Evolutionary conservation across 345 rosid genomes (phyloP).

Genomic region (Melastoma malabathricum): DNA sequence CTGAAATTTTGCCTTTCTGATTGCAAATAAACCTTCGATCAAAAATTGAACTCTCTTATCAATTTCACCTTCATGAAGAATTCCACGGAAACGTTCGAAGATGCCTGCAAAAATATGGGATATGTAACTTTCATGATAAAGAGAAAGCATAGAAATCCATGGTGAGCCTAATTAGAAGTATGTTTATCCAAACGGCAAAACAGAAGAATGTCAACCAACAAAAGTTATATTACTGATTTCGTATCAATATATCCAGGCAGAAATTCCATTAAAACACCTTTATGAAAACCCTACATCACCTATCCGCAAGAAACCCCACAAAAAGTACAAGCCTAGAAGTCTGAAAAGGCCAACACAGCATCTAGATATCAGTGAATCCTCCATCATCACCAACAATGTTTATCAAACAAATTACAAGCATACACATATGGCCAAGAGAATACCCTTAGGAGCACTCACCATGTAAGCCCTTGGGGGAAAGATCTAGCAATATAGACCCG

Average conservation of each 20-base stretch:
- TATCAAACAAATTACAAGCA: neutral
- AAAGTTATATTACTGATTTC: too few species aligned
- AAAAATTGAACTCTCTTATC: conserved; percentile 85
- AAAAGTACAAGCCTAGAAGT: too few species aligned
- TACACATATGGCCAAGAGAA: neutral
- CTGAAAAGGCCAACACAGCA: too few species aligned
- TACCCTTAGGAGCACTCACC: conserved; percentile 25
- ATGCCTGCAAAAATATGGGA: conserved; percentile 39
- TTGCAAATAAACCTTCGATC: conserved; percentile 80
- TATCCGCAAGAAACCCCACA: too few species aligned
- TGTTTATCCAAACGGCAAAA: too few species aligned
- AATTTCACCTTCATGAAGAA: conserved; percentile 94
- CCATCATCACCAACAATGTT: neutral
- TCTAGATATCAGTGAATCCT: too few species aligned
- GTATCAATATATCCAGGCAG: too few species aligned
- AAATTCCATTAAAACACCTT: too few species aligned
- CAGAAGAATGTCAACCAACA: too few species aligned
- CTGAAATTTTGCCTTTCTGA: conserved; percentile 86
- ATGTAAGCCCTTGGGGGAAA: conserved; percentile 76
- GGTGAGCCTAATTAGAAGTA: too few species aligned
- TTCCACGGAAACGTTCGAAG: conserved; percentile 89
- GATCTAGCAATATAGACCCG: conserved; percentile 86
- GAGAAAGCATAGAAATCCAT: neutral
- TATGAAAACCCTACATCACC: too few species aligned
- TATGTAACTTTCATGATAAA: neutral